Percentiles rank a stretch among this genome's conserved stretches.
These are phyloP conservation scores for Phytophthora hibernalis DNA, from an alignment of 352 stramenopile genomes.

Conservation along the genomic window DNA sequence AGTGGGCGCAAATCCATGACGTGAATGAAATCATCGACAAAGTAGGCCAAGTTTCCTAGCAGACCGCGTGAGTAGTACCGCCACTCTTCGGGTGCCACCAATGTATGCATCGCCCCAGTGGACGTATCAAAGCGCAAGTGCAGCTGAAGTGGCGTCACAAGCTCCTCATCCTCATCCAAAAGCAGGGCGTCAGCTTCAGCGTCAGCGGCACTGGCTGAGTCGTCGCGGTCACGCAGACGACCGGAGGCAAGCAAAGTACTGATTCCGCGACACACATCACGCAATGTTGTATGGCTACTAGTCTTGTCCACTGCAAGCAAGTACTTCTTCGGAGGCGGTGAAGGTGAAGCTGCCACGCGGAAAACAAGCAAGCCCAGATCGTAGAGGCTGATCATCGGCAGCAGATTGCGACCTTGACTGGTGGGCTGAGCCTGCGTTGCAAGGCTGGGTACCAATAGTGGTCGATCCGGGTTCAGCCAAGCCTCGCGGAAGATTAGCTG, in stretches of 20 bases:
- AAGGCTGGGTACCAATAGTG: conserved; percentile 70
- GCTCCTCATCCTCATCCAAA: conserved; percentile 64
- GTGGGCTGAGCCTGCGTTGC: conserved; percentile 31
- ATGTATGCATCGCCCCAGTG: conserved; percentile 50
- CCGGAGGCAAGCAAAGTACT: conserved; percentile 68
- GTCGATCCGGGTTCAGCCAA: conserved; percentile 67
- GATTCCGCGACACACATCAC: conserved; percentile 67
- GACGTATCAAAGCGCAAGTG: conserved; percentile 77
- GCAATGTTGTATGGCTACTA: conserved; percentile 58
- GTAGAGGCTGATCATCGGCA: conserved; percentile 88
- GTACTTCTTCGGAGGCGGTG: conserved; percentile 60
- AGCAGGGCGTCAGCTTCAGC: conserved; percentile 68
- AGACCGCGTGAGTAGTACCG: conserved; percentile 66
- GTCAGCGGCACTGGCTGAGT: conserved; percentile 20
- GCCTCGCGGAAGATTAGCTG: conserved; percentile 73
- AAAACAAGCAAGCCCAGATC: conserved; percentile 73
- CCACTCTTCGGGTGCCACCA: conserved; percentile 75
- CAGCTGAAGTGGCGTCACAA: conserved; percentile 68
- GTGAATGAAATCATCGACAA: conserved; percentile 78
- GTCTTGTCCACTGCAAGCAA: conserved; percentile 71
- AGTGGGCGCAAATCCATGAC: conserved; percentile 81
- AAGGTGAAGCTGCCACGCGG: conserved; percentile 45
- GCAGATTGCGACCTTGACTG: conserved; percentile 58
- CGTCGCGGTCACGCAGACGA: conserved; percentile 44
- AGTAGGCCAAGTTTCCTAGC: conserved; percentile 66